Conservation (phyloP, 1,284 basidiomycete genomes). For the Cryptococcus maquisensis region DNA sequence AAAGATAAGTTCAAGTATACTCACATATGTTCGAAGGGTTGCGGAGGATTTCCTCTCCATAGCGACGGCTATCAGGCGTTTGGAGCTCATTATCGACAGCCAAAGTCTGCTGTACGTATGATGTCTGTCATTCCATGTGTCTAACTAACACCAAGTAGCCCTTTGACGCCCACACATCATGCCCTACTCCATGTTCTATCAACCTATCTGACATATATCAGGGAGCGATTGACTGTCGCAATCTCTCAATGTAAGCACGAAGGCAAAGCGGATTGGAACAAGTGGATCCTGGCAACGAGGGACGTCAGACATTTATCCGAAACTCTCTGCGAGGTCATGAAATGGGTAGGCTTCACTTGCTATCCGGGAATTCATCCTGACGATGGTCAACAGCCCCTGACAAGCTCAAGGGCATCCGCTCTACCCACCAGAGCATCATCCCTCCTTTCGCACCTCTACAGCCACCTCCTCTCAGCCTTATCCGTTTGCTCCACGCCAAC, state of each 20-base stretch:
- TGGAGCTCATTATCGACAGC: conserved; percentile 37
- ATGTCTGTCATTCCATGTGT: background rate
- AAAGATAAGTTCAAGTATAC: background rate
- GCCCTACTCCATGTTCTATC: conserved; percentile 38
- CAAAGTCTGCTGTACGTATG: conserved; percentile 27
- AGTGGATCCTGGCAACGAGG: conserved; percentile 18
- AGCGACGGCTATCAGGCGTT: conserved; percentile 31
- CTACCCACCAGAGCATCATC: conserved; percentile 32
- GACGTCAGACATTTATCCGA: conserved; percentile 24
- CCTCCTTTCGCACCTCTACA: conserved; percentile 36
- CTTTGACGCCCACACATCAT: conserved; percentile 42
- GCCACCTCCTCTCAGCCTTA: conserved; percentile 27
- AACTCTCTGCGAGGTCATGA: conserved; percentile 27
- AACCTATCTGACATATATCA: conserved; percentile 36
- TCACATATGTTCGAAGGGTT: background rate
- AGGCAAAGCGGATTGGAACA: conserved; percentile 18
- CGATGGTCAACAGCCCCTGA: conserved; percentile 17
- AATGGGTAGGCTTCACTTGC: conserved; percentile 25
- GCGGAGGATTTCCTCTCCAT: conserved; percentile 22
- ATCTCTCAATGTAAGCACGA: conserved; percentile 11
- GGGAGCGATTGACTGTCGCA: conserved; percentile 22
- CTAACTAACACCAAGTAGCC: conserved; percentile 17
- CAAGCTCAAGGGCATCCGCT: conserved; percentile 13
- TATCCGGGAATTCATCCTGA: background rate
- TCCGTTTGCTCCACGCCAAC: conserved; percentile 14